Conservation (phyloP, 164 flowering plant species). For the Piper longum region DNA sequence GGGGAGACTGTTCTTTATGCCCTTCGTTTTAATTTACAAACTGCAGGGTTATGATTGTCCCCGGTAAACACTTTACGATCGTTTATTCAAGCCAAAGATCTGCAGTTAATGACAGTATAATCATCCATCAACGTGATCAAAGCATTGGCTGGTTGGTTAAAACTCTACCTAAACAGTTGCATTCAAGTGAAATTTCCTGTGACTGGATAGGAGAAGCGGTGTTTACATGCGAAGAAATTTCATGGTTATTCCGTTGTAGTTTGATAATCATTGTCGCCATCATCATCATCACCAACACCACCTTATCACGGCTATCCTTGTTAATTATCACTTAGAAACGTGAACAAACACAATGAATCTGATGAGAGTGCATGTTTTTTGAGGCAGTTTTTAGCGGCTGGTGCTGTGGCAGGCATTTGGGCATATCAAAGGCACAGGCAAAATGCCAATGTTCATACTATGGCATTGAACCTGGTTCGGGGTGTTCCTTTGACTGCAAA, state of each 20-base stretch:
- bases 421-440: constrained; percentile 63
- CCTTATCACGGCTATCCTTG: too few species aligned
- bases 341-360: neutral
- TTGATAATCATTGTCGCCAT: too few species aligned
- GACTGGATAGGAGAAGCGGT: too few species aligned
- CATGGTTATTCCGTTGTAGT: too few species aligned
- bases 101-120: neutral
- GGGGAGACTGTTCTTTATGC: constrained; percentile 91
- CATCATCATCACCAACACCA: too few species aligned
- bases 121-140: too few species aligned
- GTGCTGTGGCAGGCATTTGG: constrained; percentile 59
- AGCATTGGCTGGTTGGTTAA: too few species aligned
- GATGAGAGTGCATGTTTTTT: neutral
- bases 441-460: constrained; percentile 69
- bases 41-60: constrained; percentile 90
- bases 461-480: constrained; percentile 80
- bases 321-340: neutral
- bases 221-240: too few species aligned
- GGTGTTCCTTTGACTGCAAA: constrained; percentile 72
- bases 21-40: constrained; percentile 78
- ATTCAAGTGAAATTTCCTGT: too few species aligned
- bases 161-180: too few species aligned
- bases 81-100: neutral
- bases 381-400: constrained; percentile 60
- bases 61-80: constrained; percentile 38